Evolutionary conservation across 2,329 filamentous ascomycete species (phyloP).

Genomic region (Claviceps africana): DNA sequence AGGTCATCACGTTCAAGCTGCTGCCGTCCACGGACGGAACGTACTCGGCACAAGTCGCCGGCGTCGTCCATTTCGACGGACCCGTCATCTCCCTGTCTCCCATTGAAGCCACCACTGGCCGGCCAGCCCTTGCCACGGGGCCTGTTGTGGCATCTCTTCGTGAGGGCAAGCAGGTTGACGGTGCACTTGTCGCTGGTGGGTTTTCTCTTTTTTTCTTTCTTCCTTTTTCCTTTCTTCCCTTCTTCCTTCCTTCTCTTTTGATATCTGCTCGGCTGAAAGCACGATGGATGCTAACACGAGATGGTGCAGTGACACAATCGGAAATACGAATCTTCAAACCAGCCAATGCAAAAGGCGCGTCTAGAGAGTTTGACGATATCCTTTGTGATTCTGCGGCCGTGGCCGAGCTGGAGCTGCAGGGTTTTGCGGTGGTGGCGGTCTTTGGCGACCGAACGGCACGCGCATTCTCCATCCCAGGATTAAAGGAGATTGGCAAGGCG

Average conservation of each 20-base stretch:
- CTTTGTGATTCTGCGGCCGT: slow-evolving; percentile 72
- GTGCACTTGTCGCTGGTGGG: slow-evolving; percentile 62
- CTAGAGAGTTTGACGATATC: slow-evolving; percentile 72
- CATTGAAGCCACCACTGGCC: slow-evolving; percentile 65
- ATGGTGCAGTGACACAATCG: slow-evolving; percentile 41
- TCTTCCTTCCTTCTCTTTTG: neutral
- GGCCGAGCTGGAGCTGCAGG: slow-evolving; percentile 58
- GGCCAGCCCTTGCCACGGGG: slow-evolving; percentile 61
- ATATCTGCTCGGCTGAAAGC: neutral
- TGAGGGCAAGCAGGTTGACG: slow-evolving; percentile 61
- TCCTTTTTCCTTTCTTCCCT: neutral
- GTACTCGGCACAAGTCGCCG: slow-evolving; percentile 61
- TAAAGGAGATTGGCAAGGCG: slow-evolving; percentile 68
- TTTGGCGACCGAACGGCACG: slow-evolving; percentile 72
- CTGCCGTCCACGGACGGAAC: slow-evolving; percentile 54
- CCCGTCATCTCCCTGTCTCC: slow-evolving; percentile 63
- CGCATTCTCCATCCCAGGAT: slow-evolving; percentile 71
- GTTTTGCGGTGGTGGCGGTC: slow-evolving; percentile 66
- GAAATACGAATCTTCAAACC: slow-evolving; percentile 84
- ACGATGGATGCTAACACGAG: neutral
- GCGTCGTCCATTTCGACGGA: slow-evolving; percentile 52
- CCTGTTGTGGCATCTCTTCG: slow-evolving; percentile 61
- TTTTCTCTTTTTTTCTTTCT: slow-evolving; percentile 4
- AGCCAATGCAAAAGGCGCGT: slow-evolving; percentile 73
- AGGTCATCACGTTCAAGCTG: slow-evolving; percentile 79